Evolutionary conservation across 192 early-diverging fungal species (phyloP).

Genomic region (Gonapodya prolifera): DNA sequence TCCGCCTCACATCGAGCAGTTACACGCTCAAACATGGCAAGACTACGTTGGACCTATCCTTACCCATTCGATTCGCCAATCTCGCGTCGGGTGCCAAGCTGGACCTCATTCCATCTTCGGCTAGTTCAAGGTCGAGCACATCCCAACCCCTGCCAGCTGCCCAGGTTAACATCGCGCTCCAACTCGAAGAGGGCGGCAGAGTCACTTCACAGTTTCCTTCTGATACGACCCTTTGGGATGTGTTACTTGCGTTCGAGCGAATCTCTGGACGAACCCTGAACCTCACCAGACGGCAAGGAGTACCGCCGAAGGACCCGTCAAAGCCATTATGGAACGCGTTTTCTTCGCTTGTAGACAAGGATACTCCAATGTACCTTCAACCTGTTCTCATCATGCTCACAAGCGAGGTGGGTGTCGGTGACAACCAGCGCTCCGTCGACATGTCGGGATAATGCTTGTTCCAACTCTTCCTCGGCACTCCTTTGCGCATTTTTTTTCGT

Average conservation of each 20-base stretch:
- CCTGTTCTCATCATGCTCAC: not conserved
- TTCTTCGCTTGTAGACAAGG: not conserved
- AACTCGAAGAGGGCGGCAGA: conserved; percentile 52
- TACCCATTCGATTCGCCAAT: conserved; percentile 68
- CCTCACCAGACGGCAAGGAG: not conserved
- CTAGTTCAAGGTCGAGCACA: not conserved
- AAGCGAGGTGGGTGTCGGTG: not conserved
- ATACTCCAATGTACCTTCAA: not conserved
- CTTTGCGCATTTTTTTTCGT: not conserved
- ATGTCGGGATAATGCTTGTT: no score
- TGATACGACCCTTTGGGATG: conserved; percentile 55
- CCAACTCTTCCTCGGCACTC: not conserved
- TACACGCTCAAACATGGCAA: conserved; percentile 24
- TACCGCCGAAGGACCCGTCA: not conserved
- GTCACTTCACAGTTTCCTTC: conserved; percentile 46
- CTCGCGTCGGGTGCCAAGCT: conserved; percentile 68
- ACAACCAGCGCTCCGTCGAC: no score
- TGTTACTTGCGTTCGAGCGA: conserved; percentile 43
- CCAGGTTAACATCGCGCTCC: conserved; percentile 35
- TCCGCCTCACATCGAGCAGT: conserved; percentile 14
- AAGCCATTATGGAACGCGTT: not conserved
- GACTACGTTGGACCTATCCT: conserved; percentile 52
- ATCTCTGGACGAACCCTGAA: not conserved
- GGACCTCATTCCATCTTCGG: conserved; percentile 22
- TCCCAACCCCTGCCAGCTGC: not conserved